A percentile compares a stretch with the other conserved stretches of the same genome.
These are phyloP conservation scores for Kwoniella mangroviensis DNA, from an alignment of 768 basidiomycete genomes.

Conservation along the genomic window DNA sequence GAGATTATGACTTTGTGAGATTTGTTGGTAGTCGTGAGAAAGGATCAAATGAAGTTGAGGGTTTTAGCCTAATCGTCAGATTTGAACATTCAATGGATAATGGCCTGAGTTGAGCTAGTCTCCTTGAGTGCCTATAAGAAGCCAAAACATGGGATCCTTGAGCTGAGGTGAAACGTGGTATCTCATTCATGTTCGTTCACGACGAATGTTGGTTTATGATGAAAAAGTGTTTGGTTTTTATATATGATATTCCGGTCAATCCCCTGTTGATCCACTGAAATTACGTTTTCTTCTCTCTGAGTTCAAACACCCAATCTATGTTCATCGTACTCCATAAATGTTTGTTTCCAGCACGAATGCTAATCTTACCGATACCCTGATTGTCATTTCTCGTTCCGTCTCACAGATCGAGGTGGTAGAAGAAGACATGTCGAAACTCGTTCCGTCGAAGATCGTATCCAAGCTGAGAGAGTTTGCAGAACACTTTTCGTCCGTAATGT, in stretches of 20 bases:
- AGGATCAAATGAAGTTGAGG: neutral
- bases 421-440: conserved; percentile 57
- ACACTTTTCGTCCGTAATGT: conserved; percentile 97
- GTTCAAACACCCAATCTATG: too few species aligned
- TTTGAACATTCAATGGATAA: neutral
- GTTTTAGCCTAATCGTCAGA: neutral
- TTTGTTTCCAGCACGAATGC: too few species aligned
- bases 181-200: neutral
- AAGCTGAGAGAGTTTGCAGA: conserved; percentile 90
- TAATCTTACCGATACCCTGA: too few species aligned
- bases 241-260: too few species aligned
- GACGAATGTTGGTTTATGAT: too few species aligned
- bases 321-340: neutral
- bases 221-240: too few species aligned
- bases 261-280: too few species aligned
- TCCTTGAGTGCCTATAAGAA: conserved; percentile 4
- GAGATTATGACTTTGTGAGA: too few species aligned
- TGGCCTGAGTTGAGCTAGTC: conserved; percentile 14
- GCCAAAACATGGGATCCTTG: neutral
- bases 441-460: conserved; percentile 90
- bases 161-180: neutral
- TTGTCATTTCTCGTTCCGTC: neutral
- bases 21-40: too few species aligned
- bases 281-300: too few species aligned
- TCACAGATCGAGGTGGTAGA: conserved; percentile 19